These are phyloP conservation scores for Naganishia friedmannii DNA, from an alignment of 768 basidiomycete species.

Conservation along the genomic window DNA sequence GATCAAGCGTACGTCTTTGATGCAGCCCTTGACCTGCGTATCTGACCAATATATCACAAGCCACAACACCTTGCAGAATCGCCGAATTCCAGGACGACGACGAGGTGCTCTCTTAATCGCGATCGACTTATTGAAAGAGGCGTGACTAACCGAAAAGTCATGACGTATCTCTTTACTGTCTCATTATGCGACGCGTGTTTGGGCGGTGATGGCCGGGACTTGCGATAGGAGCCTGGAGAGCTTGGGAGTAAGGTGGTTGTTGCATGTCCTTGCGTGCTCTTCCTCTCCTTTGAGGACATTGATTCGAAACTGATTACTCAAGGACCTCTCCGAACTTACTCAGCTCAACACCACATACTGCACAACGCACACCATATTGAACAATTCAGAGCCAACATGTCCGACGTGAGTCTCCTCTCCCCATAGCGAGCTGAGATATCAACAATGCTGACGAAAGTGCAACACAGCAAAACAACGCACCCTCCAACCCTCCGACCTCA, in stretches of 20 bases:
- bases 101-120: too few relatives aligned
- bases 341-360: neutral
- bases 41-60: neutral
- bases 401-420: slow-evolving; percentile 3
- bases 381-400: neutral
- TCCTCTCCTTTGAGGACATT: neutral
- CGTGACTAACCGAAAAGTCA: neutral
- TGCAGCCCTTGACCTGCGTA: too few relatives aligned
- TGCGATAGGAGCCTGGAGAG: slow-evolving; percentile 16
- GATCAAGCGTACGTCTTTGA: too few relatives aligned
- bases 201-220: neutral
- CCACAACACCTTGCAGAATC: neutral
- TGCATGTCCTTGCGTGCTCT: too few relatives aligned
- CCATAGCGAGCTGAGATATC: too few relatives aligned
- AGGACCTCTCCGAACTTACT: neutral
- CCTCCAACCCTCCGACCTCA: neutral
- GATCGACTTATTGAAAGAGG: neutral
- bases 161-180: slow-evolving; percentile 11
- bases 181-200: slow-evolving; percentile 17
- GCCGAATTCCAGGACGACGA: too few relatives aligned
- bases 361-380: neutral
- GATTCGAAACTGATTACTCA: neutral
- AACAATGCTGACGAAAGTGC: neutral
- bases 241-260: too few relatives aligned
- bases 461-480: neutral